Percentiles rank a stretch among this genome's conserved stretches.
Evolutionary conservation across 345 rosid genomes (phyloP).

Genomic region (Populus davidiana): DNA sequence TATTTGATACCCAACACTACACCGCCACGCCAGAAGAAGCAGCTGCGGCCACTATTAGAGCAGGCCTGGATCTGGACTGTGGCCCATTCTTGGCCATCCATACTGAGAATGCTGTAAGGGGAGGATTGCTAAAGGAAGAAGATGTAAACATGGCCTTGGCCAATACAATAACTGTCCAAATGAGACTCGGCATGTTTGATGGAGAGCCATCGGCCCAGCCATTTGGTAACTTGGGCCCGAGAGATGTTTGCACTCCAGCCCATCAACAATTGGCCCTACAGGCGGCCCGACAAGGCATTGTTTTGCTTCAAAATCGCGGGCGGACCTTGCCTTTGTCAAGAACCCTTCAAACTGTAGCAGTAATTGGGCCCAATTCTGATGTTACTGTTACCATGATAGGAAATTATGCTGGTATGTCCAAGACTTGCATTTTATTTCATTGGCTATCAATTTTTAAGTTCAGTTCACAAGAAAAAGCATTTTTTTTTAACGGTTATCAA

Average conservation of each 20-base stretch:
- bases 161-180: conserved; percentile 75
- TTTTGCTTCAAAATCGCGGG: conserved; percentile 56
- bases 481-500: no score
- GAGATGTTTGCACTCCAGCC: conserved; percentile 68
- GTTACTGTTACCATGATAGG: conserved; percentile 93
- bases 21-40: conserved; percentile 78
- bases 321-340: conserved; percentile 59
- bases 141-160: conserved; percentile 73
- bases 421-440: background rate
- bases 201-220: conserved; percentile 71
- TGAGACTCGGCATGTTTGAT: conserved; percentile 94
- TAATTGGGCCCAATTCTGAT: conserved; percentile 91
- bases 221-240: conserved; percentile 68
- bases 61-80: conserved; percentile 91
- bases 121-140: conserved; percentile 42
- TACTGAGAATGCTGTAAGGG: conserved; percentile 58
- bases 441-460: background rate
- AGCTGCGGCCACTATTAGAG: conserved; percentile 70
- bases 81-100: conserved; percentile 76
- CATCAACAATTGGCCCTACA: conserved; percentile 72
- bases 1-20: conserved; percentile 73
- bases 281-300: conserved; percentile 89
- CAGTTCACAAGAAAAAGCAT: background rate
- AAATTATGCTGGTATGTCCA: conserved; percentile 71
- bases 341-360: conserved; percentile 54